Conservation (phyloP, 495 filamentous ascomycete species). For the Penicillium samsonianum region DNA sequence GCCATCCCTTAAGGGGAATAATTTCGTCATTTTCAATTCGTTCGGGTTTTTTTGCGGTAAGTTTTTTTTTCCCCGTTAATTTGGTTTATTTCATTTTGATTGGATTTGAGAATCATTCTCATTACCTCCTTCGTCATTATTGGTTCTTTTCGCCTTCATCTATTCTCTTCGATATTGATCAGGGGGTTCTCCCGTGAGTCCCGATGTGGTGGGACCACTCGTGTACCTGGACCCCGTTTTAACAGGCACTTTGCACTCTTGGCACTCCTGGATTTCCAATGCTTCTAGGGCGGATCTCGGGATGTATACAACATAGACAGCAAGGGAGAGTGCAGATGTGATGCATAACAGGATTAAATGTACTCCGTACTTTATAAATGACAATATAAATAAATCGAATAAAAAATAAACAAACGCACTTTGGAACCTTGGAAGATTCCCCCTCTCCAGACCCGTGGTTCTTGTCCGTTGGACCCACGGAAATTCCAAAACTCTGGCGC, state of each 20-base stretch:
- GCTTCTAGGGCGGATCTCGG: background rate
- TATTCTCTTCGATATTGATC: background rate
- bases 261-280: background rate
- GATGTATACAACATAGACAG: too few relatives aligned
- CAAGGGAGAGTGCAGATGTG: background rate
- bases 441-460: background rate
- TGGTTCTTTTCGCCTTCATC: background rate
- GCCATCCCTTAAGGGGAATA: constrained; percentile 17
- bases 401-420: background rate
- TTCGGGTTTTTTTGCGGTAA: background rate
- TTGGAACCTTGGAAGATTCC: background rate
- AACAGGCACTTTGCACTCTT: background rate
- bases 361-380: too few relatives aligned
- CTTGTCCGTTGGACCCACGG: background rate
- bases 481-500: background rate
- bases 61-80: background rate
- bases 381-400: background rate
- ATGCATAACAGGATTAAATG: too few relatives aligned
- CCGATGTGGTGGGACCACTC: background rate
- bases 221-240: constrained; percentile 5
- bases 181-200: background rate
- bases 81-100: background rate
- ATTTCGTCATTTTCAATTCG: constrained; percentile 20
- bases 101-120: background rate
- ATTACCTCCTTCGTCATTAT: background rate